Evolutionary conservation across 179 eudicot species (phyloP).

Genomic region (Beta lomatogona): DNA sequence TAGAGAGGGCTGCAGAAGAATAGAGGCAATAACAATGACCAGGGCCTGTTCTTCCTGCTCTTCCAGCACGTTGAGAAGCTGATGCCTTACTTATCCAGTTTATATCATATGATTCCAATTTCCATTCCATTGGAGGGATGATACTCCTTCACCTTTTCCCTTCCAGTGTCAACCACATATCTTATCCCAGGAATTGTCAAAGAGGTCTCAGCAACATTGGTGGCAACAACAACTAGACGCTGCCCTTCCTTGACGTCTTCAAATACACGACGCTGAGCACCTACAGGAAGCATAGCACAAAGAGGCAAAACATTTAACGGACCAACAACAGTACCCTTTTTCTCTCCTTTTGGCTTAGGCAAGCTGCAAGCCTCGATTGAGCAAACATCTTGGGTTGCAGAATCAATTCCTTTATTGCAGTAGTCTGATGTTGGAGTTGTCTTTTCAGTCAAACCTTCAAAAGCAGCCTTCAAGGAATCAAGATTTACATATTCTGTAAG

Average conservation of each 20-base stretch:
- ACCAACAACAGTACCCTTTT: constrained; percentile 42
- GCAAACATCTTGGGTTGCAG: constrained; percentile 23
- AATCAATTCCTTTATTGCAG: constrained; percentile 22
- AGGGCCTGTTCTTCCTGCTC: constrained; percentile 99
- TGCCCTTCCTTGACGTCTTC: constrained; percentile 64
- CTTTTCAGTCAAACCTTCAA: constrained; percentile 64
- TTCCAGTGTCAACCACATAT: constrained; percentile 96
- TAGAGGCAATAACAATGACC: constrained; percentile 95
- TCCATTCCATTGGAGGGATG: constrained; percentile 79
- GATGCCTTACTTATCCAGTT: constrained; percentile 99
- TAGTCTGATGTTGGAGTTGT: constrained; percentile 25
- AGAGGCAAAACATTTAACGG: constrained; percentile 78
- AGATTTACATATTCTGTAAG: constrained; percentile 35
- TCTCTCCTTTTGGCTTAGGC: constrained; percentile 23
- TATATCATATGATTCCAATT: constrained; percentile 73
- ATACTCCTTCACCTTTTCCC: constrained; percentile 85
- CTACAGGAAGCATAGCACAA: constrained; percentile 95
- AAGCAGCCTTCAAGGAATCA: constrained; percentile 68
- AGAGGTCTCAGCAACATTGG: constrained; percentile 98
- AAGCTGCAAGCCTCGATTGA: constrained; percentile 21
- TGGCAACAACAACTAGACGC: constrained; percentile 86
- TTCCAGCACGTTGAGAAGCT: constrained; percentile 91
- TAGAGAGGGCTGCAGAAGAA: constrained; percentile 66
- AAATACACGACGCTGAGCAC: constrained; percentile 81
- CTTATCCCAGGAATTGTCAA: constrained; percentile 90